Base-by-base conservation (phyloP, 2,329 filamentous ascomycete species). In the Fusarium staphyleae region DNA sequence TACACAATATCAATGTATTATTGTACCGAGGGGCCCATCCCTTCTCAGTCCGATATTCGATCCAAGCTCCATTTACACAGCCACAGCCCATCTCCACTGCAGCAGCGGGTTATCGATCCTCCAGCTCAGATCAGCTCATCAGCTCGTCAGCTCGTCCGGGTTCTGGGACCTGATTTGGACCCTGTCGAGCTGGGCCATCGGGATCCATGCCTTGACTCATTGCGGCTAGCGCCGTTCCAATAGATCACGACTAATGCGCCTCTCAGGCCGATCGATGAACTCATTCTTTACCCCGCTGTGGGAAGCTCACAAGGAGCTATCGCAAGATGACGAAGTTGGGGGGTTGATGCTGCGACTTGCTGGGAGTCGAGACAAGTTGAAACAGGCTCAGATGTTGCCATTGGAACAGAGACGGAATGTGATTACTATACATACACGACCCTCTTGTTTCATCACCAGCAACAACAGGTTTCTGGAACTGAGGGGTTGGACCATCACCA, bases 71-170 rank as follows among this genome's bases (percentile, higher is more conserved):
- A 22, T 22, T 22, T 22, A 22, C 62, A 66, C 59, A 66, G 64
- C 62, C 60, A 62, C 60, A 45, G 24, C 15, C 33, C 41, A 45
- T 46, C 3, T 8, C 22, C 22, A 24, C 22, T 24, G 8, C 22
- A 24, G n/a, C 28, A 30, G 28, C 13, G 3, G 11, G n/a, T 30
- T 30, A 7, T 24, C 35, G 46, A 45, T n/a, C n/a, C n/a, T n/a
- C n/a, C n/a, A n/a, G n/a, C n/a, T n/a, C n/a, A n/a, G n/a, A n/a
- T n/a, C n/a, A n/a, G n/a, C n/a, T n/a, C n/a, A n/a, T n/a, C n/a
- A n/a, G n/a, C n/a, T n/a, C n/a, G 6, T 66, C 65, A 67, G 65
- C 65, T 67, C 40, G 55, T 44, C 65, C 56, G 53, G 65, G 63
- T 55, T 60, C 48, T 13, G 50, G 50, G 61, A 60, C 62, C 44